A percentile compares a stretch with the other conserved stretches of the same genome.
These are phyloP conservation scores for Aspergillus asperescens DNA, from an alignment of 495 filamentous ascomycete genomes.

Conservation along the genomic window DNA sequence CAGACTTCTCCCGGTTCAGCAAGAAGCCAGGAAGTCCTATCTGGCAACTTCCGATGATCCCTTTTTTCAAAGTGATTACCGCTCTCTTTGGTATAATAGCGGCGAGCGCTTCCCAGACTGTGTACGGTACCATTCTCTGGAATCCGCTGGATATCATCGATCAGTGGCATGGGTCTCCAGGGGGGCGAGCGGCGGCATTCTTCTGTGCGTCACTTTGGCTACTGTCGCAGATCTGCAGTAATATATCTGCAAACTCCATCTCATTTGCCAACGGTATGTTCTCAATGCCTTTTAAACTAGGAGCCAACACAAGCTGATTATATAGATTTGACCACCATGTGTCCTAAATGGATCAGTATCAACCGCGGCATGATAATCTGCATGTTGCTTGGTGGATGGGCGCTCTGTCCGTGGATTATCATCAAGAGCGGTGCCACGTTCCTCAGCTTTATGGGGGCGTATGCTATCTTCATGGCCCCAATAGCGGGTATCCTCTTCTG, in stretches of 20 bases:
- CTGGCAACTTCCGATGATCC: conserved; percentile 11
- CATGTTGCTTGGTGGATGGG: conserved; percentile 7
- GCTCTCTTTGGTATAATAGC: conserved; percentile 7
- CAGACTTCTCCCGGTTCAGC: conserved; percentile 9
- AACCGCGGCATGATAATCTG: conserved; percentile 12
- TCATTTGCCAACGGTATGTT: conserved; percentile 4
- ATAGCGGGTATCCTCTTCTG: conserved; percentile 10
- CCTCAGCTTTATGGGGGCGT: conserved; percentile 8
- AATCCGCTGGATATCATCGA: conserved; percentile 9
- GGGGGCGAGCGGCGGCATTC: conserved; percentile 8
- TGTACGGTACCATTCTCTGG: conserved; percentile 4
- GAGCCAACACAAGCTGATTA: not conserved
- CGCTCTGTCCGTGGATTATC: conserved; percentile 12
- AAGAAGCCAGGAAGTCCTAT: conserved; percentile 6
- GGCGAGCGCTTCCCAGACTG: conserved; percentile 5
- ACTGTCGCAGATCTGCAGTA: conserved; percentile 6
- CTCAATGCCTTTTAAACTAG: not conserved
- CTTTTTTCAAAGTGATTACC: conserved; percentile 3
- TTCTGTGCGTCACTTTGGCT: conserved; percentile 5
- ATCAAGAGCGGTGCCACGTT: conserved; percentile 4
- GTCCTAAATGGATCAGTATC: conserved; percentile 6
- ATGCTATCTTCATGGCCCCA: conserved; percentile 8
- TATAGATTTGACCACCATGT: conserved; percentile 5
- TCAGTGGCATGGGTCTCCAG: conserved; percentile 1
- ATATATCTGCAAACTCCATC: conserved; percentile 10